Base-by-base conservation (phyloP, 2,329 filamentous ascomycete genomes). In the Pseudocercospora fuligena region DNA sequence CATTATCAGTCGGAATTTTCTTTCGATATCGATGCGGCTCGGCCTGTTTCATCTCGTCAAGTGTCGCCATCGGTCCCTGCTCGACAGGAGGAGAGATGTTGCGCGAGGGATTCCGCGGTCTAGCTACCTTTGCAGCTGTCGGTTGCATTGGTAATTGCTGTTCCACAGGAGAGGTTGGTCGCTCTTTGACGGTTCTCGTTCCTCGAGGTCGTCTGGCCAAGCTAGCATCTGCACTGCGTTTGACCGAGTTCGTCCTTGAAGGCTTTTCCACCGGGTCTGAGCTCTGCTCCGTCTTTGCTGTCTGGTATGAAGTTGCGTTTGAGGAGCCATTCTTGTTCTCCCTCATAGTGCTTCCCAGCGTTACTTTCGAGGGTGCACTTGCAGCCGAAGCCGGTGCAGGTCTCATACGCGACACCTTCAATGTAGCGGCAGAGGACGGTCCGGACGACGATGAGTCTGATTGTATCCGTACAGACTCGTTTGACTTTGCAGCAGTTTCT, bases 161-260 rank as follows among this genome's bases (percentile, higher is more conserved):
- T 31, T 69, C 68, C 12, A 67, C 73, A 5, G 74, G 73, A 8
- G 74, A 76, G 8, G 64, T 63, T 25, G 73, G 71, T 53, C 73
- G 64, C 43, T 73, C 74, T 40, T 66, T 72, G 51, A 64, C 43
- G 33, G 69, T 70, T 23, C 69, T 71, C 11, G 71, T 68, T 40
- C 73, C 71, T 64, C 76, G 67, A n/a, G 77, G 77, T 61, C 77
- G 66, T 65, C 77, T 63, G 11, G 77, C 77, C 9, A 79, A 72
- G 56, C 76, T 79, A 4, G 77, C 75, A 66, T 79, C 77, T 63
- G 75, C 77, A 53, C 73, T 73, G 25, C 77, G 67, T 61, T 76
- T 77, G 9, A 68, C 67, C 1, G 72, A 71, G 6, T 68, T 70
- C 7, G 67, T 62, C 59, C 73, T 67, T 58, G 66, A 69, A 14